Evolutionary conservation across 139 green algal genomes (phyloP).

Genomic region (Micractinium conductrix): DNA sequence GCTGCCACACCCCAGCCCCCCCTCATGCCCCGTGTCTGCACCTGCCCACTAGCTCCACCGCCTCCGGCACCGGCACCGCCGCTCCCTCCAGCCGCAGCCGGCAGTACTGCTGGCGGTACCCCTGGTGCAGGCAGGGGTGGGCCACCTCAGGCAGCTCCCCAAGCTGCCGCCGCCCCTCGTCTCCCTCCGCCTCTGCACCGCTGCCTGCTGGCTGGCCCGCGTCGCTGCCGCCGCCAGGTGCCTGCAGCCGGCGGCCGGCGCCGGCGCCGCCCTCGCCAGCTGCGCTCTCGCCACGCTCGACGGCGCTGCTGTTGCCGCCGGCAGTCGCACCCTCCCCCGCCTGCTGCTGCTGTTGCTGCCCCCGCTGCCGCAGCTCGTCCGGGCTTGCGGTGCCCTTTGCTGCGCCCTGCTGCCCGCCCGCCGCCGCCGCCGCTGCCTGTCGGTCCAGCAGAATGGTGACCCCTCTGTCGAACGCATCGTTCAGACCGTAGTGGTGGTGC

Average conservation of each 20-base stretch:
- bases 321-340: not conserved
- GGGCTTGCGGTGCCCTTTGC: not conserved
- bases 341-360: slow-evolving; percentile 8
- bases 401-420: not conserved
- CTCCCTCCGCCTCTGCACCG: not conserved
- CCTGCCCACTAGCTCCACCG: slow-evolving; percentile 53
- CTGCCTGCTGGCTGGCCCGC: not conserved
- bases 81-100: slow-evolving; percentile 42
- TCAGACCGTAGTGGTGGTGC: slow-evolving; percentile 73
- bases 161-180: not conserved
- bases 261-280: no score
- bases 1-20: no score
- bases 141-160: not conserved
- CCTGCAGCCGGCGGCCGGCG: not conserved
- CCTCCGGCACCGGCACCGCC: not conserved
- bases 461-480: slow-evolving; percentile 80
- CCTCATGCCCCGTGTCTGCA: no score
- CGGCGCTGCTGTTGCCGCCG: not conserved
- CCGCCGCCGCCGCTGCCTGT: slow-evolving; percentile 10
- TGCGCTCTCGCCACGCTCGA: not conserved
- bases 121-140: slow-evolving; percentile 73
- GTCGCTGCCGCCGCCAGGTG: not conserved
- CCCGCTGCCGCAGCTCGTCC: not conserved
- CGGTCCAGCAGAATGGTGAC: slow-evolving; percentile 62
- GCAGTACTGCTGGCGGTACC: slow-evolving; percentile 59